Evolutionary conservation across 208 protist species (phyloP), one percentile per base, ranked within the genome.

Genomic region (Leishmania braziliensis): DNA sequence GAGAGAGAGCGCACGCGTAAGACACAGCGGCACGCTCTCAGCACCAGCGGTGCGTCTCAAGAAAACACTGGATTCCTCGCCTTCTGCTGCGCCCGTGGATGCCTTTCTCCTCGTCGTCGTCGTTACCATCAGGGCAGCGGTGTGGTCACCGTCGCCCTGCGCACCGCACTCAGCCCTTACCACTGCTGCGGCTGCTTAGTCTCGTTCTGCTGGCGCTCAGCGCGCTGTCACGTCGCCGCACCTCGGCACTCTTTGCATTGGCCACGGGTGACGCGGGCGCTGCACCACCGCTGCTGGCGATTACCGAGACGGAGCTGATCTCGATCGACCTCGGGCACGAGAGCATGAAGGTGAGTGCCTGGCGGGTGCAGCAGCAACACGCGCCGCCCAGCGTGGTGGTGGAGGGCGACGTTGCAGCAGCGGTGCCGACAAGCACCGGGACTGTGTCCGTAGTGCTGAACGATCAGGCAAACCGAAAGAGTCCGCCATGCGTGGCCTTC

Each of bases 391-490:
- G 71, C 9, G 79, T 62, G 23, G 69, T 39, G 48, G 62, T 76
- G 39, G 12, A 26, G 23, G 79, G 23, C 39, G 36, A 23, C 53
- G 50, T 16, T 26, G 18, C 80, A 14, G 50, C 78, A 5, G 8
- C 77, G 54, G 75, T 39, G 36, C 36, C 70, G 48, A 66, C 79
- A 9, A 82, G 54, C 14, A 68, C 65, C 4, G 79, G 81, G 0
- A 29, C 63, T 26, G 88, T 95, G n/a, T 85, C 95, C 60, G 89
- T 98, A 23, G 91, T 99, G 46, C 83, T 99, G 20, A 98, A 99
- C 81, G 97, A 98, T 74, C 95, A 98, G 83, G 87, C 93, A 23
- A 97, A 97, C 65, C 92, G 98, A 16, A 99, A 99, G 77, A 98
- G 95, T 58, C 81, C 89, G 16, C 87, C 89, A n/a, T 96, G 91